These are phyloP conservation scores for Polygonum aviculare DNA, from an alignment of 148 eudicot genomes.

Conservation along the genomic window DNA sequence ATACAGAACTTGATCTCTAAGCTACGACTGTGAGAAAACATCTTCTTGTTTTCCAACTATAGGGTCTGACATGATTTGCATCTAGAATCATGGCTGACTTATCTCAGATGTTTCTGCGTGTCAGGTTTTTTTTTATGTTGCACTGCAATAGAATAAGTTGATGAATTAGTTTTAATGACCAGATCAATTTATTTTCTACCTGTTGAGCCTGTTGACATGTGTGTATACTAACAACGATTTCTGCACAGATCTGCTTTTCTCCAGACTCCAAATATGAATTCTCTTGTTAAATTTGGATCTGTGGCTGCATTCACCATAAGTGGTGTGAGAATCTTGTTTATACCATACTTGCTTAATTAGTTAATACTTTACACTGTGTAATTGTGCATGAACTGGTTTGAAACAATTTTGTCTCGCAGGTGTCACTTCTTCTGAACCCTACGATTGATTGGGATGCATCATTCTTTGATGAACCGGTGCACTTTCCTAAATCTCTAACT, in stretches of 20 bases:
- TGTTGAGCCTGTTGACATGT: neutral
- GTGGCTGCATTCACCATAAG: conserved; percentile 77
- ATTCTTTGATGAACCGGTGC: conserved; percentile 97
- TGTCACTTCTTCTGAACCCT: conserved; percentile 64
- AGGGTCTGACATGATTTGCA: neutral
- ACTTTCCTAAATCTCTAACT: conserved; percentile 15
- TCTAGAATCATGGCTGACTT: neutral
- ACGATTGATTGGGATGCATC: conserved; percentile 83
- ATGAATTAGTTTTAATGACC: neutral
- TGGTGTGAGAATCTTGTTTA: conserved; percentile 37
- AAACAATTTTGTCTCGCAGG: conserved; percentile 29
- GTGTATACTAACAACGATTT: neutral
- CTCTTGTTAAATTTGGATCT: conserved; percentile 94
- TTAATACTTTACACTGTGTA: neutral
- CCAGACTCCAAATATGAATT: conserved; percentile 98
- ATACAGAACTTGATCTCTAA: neutral
- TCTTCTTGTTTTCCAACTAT: neutral
- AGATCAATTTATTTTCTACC: neutral
- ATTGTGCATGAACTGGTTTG: neutral
- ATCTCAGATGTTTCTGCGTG: neutral
- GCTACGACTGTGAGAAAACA: neutral
- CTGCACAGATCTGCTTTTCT: conserved; percentile 60
- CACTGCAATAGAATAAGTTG: neutral
- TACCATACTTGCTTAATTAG: neutral
- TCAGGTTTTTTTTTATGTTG: neutral